Base-by-base conservation (phyloP, 805 yeast species). In the Metschnikowia lunata region DNA sequence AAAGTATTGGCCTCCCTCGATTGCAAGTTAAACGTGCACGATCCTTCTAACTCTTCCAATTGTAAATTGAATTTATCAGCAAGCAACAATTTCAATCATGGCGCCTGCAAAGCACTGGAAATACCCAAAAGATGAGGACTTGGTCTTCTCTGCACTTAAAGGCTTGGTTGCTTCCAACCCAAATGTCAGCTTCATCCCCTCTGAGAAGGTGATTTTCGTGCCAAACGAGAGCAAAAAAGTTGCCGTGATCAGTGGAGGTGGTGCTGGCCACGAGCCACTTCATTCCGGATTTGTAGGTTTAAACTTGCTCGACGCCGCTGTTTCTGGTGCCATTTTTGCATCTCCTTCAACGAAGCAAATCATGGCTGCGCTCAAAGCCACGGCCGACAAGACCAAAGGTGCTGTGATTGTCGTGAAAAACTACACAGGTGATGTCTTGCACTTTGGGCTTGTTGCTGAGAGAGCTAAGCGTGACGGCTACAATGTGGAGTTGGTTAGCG, bases 331-430 rank as follows among this genome's bases (percentile, higher is more conserved):
- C 42, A 76, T 88, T n/a, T 90, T 90, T 69, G 97, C 97, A 0
- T 88, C 96, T 11, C 98, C 98, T 3, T 79, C 89, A n/a, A 88
- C 96, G 1, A 85, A 82, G 57, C 98, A 90, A 65, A 86, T 90
- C 54, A 70, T 71, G 61, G 77, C 85, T 9, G 88, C 85, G 1
- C 65, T 89, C 42, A 79, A 79, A 51, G 83, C 88, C 29, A 72
- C 74, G 29, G 61, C 76, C 6, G 56, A 71, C 47, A 66, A 66
- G 44, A 59, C 62, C 8, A 74, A 75, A 47, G 97, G 96, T 27
- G 82, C 88, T 6, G 64, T 90, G 42, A 68, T 90, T 33, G 78
- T 90, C 39, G 95, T 88, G 35, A 90, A 90, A 66, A 90, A 91
- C 66, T 90, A 90, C 66, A 90, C 97, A 4, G 98, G 98, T 29